phyloP scores from a whole-genome alignment of 2,329 filamentous ascomycete species.

The Talaromyces sp. region DNA sequence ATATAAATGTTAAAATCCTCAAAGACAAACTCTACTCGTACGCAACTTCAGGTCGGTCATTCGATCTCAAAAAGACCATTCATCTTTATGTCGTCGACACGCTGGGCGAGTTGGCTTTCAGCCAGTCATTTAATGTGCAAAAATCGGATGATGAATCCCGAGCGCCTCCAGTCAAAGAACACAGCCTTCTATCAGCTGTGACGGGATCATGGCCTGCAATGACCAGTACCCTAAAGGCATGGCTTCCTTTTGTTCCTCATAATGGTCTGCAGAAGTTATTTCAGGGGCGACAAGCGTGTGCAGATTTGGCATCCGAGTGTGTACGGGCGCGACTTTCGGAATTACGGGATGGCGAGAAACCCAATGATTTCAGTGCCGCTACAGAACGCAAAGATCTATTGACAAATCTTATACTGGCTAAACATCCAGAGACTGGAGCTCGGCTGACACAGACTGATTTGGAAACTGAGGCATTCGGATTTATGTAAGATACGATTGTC shows the following conservation, averaged over 20 bases:
- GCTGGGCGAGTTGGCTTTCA: background rate
- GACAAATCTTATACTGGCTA: slow-evolving; percentile 31
- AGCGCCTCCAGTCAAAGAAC: background rate
- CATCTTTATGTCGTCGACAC: background rate
- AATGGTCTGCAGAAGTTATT: background rate
- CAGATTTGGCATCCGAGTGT: background rate
- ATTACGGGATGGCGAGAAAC: background rate
- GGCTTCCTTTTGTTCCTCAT: background rate
- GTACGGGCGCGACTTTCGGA: background rate
- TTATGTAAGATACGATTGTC: slow-evolving; percentile 25
- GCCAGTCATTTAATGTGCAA: background rate
- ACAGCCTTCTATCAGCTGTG: background rate
- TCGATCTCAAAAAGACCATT: background rate
- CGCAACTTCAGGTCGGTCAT: background rate
- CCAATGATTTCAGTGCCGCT: background rate
- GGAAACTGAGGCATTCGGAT: slow-evolving; percentile 32
- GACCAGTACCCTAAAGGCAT: background rate
- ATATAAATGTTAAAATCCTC: background rate
- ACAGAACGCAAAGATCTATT: slow-evolving; percentile 26
- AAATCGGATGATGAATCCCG: background rate
- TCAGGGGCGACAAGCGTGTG: background rate
- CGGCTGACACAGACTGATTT: slow-evolving; percentile 23
- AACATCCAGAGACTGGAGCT: slow-evolving; percentile 30
- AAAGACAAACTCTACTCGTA: background rate
- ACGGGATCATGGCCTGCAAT: background rate